These are phyloP conservation scores for Millerozyma miso DNA, from an alignment of 805 yeast species.

Conservation along the genomic window DNA sequence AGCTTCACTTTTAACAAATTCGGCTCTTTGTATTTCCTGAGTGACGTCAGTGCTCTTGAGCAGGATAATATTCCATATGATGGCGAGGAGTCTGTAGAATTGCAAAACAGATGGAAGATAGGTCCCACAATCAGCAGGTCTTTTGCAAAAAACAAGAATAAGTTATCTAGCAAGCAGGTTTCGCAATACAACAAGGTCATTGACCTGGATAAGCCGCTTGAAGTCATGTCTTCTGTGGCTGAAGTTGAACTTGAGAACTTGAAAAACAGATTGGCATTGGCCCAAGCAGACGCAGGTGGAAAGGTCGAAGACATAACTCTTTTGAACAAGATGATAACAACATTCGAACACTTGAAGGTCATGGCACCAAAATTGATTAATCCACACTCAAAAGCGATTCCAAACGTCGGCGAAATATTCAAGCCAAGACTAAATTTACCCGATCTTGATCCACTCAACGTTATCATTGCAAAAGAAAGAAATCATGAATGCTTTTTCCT, in stretches of 20 bases:
- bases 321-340: conserved; percentile 48
- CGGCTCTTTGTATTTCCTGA: conserved; percentile 80
- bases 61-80: conserved; percentile 49
- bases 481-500: conserved; percentile 46
- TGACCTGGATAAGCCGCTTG: conserved; percentile 52
- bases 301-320: conserved; percentile 38
- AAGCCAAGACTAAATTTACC: conserved; percentile 74
- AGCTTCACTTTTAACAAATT: conserved; percentile 59
- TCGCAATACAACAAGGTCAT: conserved; percentile 73
- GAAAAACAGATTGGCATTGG: conserved; percentile 48
- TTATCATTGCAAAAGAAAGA: conserved; percentile 44
- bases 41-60: conserved; percentile 52
- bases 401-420: conserved; percentile 57
- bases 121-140: conserved; percentile 86
- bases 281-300: conserved; percentile 50
- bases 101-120: conserved; percentile 74
- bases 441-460: conserved; percentile 89
- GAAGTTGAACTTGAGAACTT: conserved; percentile 61
- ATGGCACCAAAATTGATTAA: conserved; percentile 60
- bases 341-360: conserved; percentile 56
- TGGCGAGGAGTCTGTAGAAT: conserved; percentile 53
- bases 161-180: conserved; percentile 47
- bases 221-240: conserved; percentile 62
- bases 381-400: conserved; percentile 49
- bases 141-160: conserved; percentile 64